A percentile compares a stretch with the other conserved stretches of the same genome.
Evolutionary conservation across 768 basidiomycete species (phyloP).

Genomic region (Kwoniella europaea): DNA sequence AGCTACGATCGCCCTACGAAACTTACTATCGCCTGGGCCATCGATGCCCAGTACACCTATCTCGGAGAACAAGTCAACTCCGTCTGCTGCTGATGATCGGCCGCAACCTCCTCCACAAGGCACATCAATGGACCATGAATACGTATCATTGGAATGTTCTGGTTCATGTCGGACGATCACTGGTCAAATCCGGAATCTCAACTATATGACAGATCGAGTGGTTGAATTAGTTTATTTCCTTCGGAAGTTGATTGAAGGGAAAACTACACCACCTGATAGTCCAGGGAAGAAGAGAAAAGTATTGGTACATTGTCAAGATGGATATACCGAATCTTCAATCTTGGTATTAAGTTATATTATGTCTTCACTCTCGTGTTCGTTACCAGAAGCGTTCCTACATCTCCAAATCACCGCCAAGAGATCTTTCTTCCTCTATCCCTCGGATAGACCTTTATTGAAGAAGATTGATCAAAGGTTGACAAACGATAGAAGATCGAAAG

Average conservation of each 20-base stretch:
- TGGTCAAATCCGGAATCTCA: conserved; percentile 37
- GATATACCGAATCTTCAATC: conserved; percentile 80
- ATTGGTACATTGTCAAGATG: conserved; percentile 56
- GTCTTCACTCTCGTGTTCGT: conserved; percentile 62
- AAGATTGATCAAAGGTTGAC: conserved; percentile 68
- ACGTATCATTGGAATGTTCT: conserved; percentile 40
- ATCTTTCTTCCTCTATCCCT: conserved; percentile 89
- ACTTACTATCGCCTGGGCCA: conserved; percentile 37
- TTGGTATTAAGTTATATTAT: conserved; percentile 86
- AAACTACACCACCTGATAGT: conserved; percentile 21
- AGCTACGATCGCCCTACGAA: conserved; percentile 47
- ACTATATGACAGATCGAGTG: conserved; percentile 44
- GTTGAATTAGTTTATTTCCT: conserved; percentile 51
- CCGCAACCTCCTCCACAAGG: conserved; percentile 18
- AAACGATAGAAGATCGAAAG: conserved; percentile 45
- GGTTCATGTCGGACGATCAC: conserved; percentile 46
- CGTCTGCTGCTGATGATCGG: conserved; percentile 16
- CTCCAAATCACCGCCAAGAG: conserved; percentile 68
- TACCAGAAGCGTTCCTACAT: conserved; percentile 91
- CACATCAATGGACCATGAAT: conserved; percentile 15
- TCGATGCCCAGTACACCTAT: conserved; percentile 17
- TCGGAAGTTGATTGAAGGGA: conserved; percentile 47
- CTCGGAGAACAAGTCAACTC: conserved; percentile 21
- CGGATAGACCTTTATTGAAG: conserved; percentile 74
- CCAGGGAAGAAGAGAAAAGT: conserved; percentile 31